Conservation (phyloP, 2,329 filamentous ascomycete species). For the Neophaeococcomyces mojaviensis region DNA sequence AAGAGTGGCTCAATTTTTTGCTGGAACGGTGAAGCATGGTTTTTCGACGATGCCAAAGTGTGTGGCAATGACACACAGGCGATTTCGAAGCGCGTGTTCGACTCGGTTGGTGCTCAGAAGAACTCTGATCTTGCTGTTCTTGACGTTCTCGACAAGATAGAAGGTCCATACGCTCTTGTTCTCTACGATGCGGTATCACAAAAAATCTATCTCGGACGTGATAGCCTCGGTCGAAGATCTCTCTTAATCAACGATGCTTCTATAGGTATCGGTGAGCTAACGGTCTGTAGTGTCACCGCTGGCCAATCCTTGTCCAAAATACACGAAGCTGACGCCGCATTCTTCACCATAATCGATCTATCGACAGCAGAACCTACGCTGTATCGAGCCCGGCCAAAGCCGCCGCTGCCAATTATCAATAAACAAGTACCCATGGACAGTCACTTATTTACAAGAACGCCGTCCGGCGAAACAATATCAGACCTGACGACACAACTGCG, state of each 20-base stretch:
- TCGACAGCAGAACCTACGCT: slow-evolving; percentile 2
- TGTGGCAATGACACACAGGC: slow-evolving; percentile 68
- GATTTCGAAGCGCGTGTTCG: slow-evolving; percentile 55
- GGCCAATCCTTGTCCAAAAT: slow-evolving; percentile 42
- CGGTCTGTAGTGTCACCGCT: slow-evolving; percentile 65
- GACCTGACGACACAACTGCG: slow-evolving; percentile 12
- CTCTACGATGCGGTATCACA: slow-evolving; percentile 61
- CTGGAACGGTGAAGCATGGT: slow-evolving; percentile 98
- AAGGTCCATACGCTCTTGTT: slow-evolving; percentile 84
- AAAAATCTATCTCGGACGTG: slow-evolving; percentile 72
- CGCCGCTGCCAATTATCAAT: slow-evolving; percentile 1
- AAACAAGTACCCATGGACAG: neutral
- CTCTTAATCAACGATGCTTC: slow-evolving; percentile 47
- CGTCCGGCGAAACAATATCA: slow-evolving; percentile 11
- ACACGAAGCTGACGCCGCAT: slow-evolving; percentile 74
- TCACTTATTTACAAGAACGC: neutral
- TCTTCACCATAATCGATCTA: slow-evolving; percentile 39
- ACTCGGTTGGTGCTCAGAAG: slow-evolving; percentile 28
- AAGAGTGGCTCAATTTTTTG: slow-evolving; percentile 62
- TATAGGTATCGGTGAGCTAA: slow-evolving; percentile 36
- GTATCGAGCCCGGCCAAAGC: slow-evolving; percentile 6
- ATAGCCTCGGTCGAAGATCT: slow-evolving; percentile 80
- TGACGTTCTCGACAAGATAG: slow-evolving; percentile 52
- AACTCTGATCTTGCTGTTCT: slow-evolving; percentile 34
- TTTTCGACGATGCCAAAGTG: slow-evolving; percentile 51